phyloP scores from a whole-genome alignment of 225 moss, liverwort and hornwort species.

The Lunularia cruciata region DNA sequence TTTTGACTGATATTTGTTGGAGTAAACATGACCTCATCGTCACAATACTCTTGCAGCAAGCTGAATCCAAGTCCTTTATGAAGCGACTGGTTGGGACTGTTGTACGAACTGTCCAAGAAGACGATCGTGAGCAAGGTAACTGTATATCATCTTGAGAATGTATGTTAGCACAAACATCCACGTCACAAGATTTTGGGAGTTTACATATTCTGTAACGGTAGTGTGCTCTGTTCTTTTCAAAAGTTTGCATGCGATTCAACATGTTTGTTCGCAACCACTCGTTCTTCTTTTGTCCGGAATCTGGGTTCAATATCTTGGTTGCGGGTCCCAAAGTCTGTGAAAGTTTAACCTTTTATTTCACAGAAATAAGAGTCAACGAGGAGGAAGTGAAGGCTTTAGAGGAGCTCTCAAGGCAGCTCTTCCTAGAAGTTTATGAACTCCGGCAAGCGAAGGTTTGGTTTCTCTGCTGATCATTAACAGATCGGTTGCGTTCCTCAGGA shows the following conservation, averaged over 20 bases:
- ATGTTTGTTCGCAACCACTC: too few species aligned
- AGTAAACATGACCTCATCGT: background rate
- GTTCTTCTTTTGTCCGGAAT: too few species aligned
- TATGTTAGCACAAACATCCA: too few species aligned
- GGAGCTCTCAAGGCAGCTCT: conserved; percentile 61
- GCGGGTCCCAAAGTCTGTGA: too few species aligned
- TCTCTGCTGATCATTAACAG: background rate
- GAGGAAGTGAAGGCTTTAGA: conserved; percentile 60
- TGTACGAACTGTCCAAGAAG: conserved; percentile 53
- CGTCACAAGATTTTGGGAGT: too few species aligned
- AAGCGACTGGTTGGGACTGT: conserved; percentile 51
- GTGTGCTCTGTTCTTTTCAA: too few species aligned
- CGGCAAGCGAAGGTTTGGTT: conserved; percentile 60
- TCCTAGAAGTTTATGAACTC: conserved; percentile 62
- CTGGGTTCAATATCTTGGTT: too few species aligned
- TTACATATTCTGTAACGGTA: too few species aligned
- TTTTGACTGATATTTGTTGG: background rate
- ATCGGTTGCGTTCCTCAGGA: background rate
- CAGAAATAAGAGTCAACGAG: conserved; percentile 53
- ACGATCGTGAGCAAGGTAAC: conserved; percentile 59
- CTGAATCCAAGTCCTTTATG: conserved; percentile 56
- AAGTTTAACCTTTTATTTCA: too few species aligned
- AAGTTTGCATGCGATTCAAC: too few species aligned
- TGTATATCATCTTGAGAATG: background rate
- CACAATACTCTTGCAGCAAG: conserved; percentile 33